Percentiles rank a stretch among this genome's conserved stretches.
phyloP scores from a whole-genome alignment of 2,329 filamentous ascomycete species.

The Hirsutella minnesotensis region DNA sequence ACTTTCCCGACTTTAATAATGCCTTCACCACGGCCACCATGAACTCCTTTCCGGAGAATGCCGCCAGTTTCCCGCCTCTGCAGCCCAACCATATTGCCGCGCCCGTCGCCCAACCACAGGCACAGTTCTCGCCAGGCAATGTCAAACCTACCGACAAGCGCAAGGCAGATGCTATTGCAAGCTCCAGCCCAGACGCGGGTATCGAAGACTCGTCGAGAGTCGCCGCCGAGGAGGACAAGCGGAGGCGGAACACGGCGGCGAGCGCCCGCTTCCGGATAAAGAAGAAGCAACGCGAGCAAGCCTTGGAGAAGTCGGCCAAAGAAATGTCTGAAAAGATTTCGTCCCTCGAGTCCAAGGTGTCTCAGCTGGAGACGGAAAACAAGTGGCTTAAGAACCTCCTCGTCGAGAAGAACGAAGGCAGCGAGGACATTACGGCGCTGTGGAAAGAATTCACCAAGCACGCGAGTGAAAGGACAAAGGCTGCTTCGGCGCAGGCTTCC shows the following conservation, averaged over 20 bases:
- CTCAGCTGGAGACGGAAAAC: conserved; percentile 72
- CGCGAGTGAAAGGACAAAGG: conserved; percentile 18
- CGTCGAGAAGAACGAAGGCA: conserved; percentile 66
- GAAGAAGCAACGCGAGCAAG: conserved; percentile 91
- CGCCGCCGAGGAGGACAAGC: conserved; percentile 81
- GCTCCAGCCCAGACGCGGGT: conserved; percentile 32
- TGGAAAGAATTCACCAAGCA: conserved; percentile 38
- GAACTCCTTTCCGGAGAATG: conserved; percentile 23
- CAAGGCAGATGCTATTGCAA: conserved; percentile 28
- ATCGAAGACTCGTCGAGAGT: conserved; percentile 61
- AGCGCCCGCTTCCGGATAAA: conserved; percentile 84
- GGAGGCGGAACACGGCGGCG: conserved; percentile 77
- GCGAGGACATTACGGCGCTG: conserved; percentile 37
- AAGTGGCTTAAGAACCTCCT: conserved; percentile 72
- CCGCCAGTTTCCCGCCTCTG: conserved; percentile 35
- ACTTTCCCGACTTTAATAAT: conserved; percentile 41
- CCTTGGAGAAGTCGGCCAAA: conserved; percentile 68
- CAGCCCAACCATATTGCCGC: conserved; percentile 38
- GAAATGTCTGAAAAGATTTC: conserved; percentile 74
- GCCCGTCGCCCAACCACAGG: conserved; percentile 23
- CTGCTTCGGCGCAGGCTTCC: conserved; percentile 13
- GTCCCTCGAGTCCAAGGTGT: conserved; percentile 59
- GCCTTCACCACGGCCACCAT: conserved; percentile 38
- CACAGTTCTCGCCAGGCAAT: conserved; percentile 18
- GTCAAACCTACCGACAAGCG: conserved; percentile 30